Evolutionary conservation across 1,284 basidiomycete species (phyloP), one percentile per base, ranked within the genome.

Genomic region (Leccinum subfulvum): DNA sequence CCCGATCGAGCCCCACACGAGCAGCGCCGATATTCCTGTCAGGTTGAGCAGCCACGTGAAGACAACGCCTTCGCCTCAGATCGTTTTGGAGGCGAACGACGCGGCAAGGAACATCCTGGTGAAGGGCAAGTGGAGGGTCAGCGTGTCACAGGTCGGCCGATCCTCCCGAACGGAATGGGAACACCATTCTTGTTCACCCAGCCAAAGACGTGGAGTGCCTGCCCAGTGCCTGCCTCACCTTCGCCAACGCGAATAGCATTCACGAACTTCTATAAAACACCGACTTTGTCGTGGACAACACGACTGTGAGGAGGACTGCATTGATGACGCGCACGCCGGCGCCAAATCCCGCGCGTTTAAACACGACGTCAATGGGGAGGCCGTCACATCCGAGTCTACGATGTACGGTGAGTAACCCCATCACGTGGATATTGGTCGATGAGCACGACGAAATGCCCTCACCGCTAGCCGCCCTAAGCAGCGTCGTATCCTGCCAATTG

Each of bases 221-320:
- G 35, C 35, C 35, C 35, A 35, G 35, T 35, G 35, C 35, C 60
- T 86, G 74, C 0, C 85, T 83, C 14, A 71, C 63, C 37, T 71
- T 73, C 0, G 81, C 81, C 8, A 89, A 75, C 6, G 85, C 83
- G 65, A 85, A 79, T 8, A 88, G 71, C 66, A 86, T 86, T 9
- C 89, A 80, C 0, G 84, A 86, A 13, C 86, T 83, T 3, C 86
- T 86, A 72, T 89, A 91, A 57, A 89, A 79, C 66, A 82, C 82
- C 1, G 83, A 85, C 67, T 84, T 84, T 3, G 81, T 83, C 18
- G 84, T 82, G 26, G 81, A 84, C 53, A 85, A 71, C 5, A 91
- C 91, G 0, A 88, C 85, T 33, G 88, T 85, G 62, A 92, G 80
- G 39, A 92, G 76, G n/a, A 85, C 83, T 0, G 82, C 83, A 66